Base-by-base conservation (phyloP, 441 rosid species). In the Populus hybrid region DNA sequence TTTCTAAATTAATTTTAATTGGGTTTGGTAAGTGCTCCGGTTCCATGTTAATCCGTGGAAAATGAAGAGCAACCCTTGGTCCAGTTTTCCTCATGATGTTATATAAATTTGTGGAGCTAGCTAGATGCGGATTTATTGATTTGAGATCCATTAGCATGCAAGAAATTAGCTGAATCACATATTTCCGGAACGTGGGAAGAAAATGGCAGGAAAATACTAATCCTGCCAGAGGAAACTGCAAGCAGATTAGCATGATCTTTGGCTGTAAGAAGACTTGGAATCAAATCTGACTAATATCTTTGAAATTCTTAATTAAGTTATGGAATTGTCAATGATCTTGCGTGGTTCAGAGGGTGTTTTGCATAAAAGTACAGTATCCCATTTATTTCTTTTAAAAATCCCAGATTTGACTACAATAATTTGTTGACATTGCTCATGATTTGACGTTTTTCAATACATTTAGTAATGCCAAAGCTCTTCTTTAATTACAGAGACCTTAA, bases 281-380 rank as follows among this genome's bases (percentile, higher is more conserved):
- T 77, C 50, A 64, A 42, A 71, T 71, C 72, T 71, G 65, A 14
- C 10, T 11, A 4, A 0, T 63, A 63, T 61, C 28, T n/a, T 61
- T 11, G 33, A 71, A 74, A 21, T 26, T 38, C 4, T 31, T 35
- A 72, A 45, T n/a, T 65, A 35, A 23, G 28, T 63, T 23, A 23
- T 21, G 59, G 23, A 76, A 76, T 56, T 68, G 78, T 76, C 78
- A 76, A 56, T 35, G 73, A 68, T 76, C 33, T 12, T 33, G 9
- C 28, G 26, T 33, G 56, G 20, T 67, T 72, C 31, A 3, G 75
- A 63, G 20, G 64, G 8, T 74, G 20, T 12, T 63, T 5, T 31
- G 20, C 31, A 33, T 64, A 8, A 38, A 61, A 38, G 3, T 16
- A 42, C 9, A 2, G 18, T 0, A 38, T 1, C 9, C n/a, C 23